Conservation (phyloP, 2,329 filamentous ascomycete species). For the Ophioceras dolichostomum region DNA sequence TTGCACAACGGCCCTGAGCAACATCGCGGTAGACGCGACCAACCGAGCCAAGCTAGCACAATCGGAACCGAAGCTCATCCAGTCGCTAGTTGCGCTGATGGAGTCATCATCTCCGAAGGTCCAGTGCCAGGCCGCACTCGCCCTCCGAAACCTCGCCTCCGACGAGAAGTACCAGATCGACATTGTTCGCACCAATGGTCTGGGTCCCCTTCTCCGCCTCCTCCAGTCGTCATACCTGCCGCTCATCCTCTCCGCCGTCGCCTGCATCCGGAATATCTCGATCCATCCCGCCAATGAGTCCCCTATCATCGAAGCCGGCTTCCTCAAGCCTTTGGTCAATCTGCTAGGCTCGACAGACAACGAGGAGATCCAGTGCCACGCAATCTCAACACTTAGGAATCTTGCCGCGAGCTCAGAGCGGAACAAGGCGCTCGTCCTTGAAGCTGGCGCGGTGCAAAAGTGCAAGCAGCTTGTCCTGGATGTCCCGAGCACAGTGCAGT, state of each 20-base stretch:
- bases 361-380: constrained; percentile 97
- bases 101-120: constrained; percentile 95
- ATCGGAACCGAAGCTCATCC: constrained; percentile 81
- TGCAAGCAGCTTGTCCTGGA: constrained; percentile 94
- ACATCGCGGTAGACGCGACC: constrained; percentile 87
- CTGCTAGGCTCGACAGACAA: constrained; percentile 91
- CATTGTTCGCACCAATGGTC: constrained; percentile 80
- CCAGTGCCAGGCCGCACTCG: constrained; percentile 91
- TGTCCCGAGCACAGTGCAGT: constrained; percentile 88
- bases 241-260: constrained; percentile 89
- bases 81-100: constrained; percentile 92
- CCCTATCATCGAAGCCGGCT: constrained; percentile 95
- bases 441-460: constrained; percentile 94
- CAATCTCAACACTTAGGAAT: constrained; percentile 92
- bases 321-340: constrained; percentile 86
- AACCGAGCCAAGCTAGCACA: constrained; percentile 87
- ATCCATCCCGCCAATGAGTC: constrained; percentile 97
- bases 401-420: constrained; percentile 92
- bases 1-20: constrained; percentile 95
- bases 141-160: constrained; percentile 86
- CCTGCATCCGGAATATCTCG: constrained; percentile 97
- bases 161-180: constrained; percentile 98
- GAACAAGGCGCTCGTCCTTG: constrained; percentile 95
- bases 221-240: constrained; percentile 93
- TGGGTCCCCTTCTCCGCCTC: constrained; percentile 75